Evolutionary conservation across 257 asterid genomes (phyloP).

Genomic region (Nicotiana benthamiana): DNA sequence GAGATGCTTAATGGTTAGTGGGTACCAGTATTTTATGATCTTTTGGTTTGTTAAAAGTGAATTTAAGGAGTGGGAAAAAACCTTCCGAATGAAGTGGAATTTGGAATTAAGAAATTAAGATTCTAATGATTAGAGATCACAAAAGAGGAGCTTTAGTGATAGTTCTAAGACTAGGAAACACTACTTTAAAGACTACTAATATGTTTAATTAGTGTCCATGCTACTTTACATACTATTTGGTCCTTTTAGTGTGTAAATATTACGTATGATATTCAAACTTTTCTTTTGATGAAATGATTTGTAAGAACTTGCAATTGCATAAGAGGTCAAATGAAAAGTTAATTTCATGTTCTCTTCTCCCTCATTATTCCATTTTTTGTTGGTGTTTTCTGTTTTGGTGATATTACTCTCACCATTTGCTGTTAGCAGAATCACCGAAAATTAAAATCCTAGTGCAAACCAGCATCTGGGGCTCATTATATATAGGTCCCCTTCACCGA

Average conservation of each 20-base stretch:
- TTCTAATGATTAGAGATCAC: not conserved
- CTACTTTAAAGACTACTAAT: not conserved
- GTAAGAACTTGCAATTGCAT: not conserved
- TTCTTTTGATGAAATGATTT: not conserved
- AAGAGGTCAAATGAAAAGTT: not conserved
- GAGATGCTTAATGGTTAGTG: no score
- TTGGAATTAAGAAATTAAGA: not conserved
- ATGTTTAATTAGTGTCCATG: not conserved
- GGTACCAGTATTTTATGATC: no score
- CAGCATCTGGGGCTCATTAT: slow-evolving; percentile 6
- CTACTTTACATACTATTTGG: not conserved
- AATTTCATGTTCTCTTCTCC: not conserved
- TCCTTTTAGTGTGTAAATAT: not conserved
- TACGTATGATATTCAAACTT: not conserved
- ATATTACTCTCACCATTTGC: not conserved
- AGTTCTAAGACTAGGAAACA: not conserved
- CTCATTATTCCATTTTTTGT: not conserved
- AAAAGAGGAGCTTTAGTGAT: not conserved
- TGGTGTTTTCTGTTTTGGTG: slow-evolving; percentile 7
- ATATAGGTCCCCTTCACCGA: not conserved
- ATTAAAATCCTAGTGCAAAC: slow-evolving; percentile 11
- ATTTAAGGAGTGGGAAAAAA: no score
- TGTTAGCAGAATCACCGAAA: slow-evolving; percentile 4
- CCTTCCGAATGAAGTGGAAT: not conserved
- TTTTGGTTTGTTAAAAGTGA: no score